Evolutionary conservation across 495 filamentous ascomycete genomes (phyloP).

Genomic region (Tuber magnatum): DNA sequence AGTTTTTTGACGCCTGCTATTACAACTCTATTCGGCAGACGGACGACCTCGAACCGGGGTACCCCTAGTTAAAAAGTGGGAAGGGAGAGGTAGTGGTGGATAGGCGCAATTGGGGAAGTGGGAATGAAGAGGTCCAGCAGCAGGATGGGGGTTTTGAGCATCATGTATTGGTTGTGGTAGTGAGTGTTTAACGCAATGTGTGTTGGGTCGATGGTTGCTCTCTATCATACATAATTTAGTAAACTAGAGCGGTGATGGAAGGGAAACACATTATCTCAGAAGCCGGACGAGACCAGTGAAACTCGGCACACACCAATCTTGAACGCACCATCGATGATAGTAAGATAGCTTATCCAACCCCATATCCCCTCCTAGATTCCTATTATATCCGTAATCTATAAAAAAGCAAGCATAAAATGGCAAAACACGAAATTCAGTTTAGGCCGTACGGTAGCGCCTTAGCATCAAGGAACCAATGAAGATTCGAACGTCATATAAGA

Average conservation of each 20-base stretch:
- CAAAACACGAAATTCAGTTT: no score
- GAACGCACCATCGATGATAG: neutral
- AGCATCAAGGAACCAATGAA: no score
- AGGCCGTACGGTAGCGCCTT: no score
- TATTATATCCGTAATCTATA: no score
- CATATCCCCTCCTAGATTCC: neutral
- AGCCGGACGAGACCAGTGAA: no score
- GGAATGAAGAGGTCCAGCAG: neutral
- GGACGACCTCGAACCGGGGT: neutral
- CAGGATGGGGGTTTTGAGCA: neutral
- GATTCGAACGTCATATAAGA: no score
- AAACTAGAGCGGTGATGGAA: neutral
- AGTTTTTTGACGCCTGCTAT: neutral
- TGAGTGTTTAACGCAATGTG: neutral
- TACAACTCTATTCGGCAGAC: neutral
- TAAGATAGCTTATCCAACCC: neutral
- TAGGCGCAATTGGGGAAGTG: neutral
- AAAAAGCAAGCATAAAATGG: no score
- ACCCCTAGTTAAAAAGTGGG: neutral
- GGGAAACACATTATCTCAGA: neutral
- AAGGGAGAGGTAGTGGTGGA: neutral
- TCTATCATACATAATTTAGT: neutral
- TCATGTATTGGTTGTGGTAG: neutral
- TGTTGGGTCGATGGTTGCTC: neutral
- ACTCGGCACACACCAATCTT: neutral